Conservation (phyloP, 2,329 filamentous ascomycete species). For the Colletotrichum abscissum region DNA sequence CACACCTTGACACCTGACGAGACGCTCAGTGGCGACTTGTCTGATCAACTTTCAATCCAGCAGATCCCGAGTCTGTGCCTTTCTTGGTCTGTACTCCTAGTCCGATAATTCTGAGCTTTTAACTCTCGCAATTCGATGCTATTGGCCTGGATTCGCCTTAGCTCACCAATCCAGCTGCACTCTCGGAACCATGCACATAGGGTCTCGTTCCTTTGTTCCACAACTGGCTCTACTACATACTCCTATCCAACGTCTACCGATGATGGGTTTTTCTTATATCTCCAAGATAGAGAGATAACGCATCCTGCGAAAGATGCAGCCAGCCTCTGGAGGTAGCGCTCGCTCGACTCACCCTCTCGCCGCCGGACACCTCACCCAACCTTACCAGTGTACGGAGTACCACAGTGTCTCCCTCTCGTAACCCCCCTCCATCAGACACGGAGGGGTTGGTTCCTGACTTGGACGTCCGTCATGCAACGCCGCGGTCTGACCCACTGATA, state of each 20-base stretch:
- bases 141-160: conserved; percentile 21
- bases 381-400: neutral
- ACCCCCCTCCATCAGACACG: conserved; percentile 15
- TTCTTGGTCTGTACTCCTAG: conserved; percentile 1
- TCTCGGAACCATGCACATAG: conserved; percentile 24
- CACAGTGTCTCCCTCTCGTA: neutral
- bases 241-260: neutral
- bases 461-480: neutral
- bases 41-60: conserved; percentile 14
- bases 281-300: neutral
- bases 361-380: neutral
- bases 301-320: neutral
- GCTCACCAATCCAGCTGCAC: conserved; percentile 3
- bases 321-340: neutral
- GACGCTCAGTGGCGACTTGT: conserved; percentile 20
- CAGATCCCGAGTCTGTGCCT: conserved; percentile 9
- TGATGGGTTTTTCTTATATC: neutral
- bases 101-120: neutral
- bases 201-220: conserved; percentile 21
- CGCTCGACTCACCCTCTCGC: neutral
- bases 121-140: neutral
- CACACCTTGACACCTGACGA: neutral
- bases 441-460: conserved; percentile 32
- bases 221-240: neutral
- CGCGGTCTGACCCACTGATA: conserved; percentile 20